Evolutionary conservation across 2,329 filamentous ascomycete species (phyloP).

Genomic region (Microsporum canis): DNA sequence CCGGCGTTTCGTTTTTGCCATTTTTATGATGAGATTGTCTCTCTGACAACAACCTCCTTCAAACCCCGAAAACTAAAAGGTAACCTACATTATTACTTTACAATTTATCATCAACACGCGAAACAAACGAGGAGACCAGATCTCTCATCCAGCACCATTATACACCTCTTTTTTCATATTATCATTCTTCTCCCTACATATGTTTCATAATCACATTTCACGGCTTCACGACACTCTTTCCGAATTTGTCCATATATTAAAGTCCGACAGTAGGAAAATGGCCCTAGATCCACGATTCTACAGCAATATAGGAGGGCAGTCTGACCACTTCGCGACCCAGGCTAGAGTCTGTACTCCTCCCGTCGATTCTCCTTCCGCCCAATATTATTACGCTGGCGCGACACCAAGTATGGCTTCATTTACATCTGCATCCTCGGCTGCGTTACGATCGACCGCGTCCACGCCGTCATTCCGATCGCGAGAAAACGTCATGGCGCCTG

Average conservation of each 20-base stretch:
- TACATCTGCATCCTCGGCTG: constrained; percentile 27
- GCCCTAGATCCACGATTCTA: constrained; percentile 33
- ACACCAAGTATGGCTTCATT: constrained; percentile 26
- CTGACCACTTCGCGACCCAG: constrained; percentile 7
- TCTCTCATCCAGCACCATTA: background rate
- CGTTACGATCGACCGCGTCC: constrained; percentile 53
- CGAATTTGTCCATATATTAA: constrained; percentile 32
- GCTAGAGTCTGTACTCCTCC: constrained; percentile 8
- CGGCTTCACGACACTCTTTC: constrained; percentile 32
- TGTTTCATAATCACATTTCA: constrained; percentile 30
- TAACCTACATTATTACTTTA: background rate
- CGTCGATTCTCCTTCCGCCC: constrained; percentile 17
- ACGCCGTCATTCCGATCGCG: constrained; percentile 66
- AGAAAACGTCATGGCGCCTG: constrained; percentile 51
- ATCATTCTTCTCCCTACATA: constrained; percentile 15
- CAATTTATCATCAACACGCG: background rate
- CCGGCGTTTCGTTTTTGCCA: background rate
- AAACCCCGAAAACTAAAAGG: background rate
- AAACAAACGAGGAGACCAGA: background rate
- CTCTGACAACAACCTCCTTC: background rate
- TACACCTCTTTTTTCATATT: background rate
- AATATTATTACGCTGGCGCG: constrained; percentile 25
- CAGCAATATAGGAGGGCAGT: constrained; percentile 15
- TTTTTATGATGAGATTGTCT: constrained; percentile 2
- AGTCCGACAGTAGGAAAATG: constrained; percentile 28